Conservation (phyloP, 2,329 filamentous ascomycete species). For the Pseudogymnoascus sp. region DNA sequence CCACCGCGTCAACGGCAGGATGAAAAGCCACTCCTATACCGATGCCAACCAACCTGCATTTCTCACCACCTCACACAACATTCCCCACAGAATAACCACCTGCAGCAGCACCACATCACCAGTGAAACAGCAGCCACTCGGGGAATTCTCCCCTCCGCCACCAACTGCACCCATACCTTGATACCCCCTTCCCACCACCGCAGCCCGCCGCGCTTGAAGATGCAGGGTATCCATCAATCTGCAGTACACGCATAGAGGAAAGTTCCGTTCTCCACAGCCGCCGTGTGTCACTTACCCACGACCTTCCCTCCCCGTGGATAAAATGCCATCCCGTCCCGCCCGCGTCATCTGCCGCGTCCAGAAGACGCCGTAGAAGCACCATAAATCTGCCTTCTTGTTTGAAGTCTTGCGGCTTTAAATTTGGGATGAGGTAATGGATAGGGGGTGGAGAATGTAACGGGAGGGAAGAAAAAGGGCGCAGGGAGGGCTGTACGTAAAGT, state of each 20-base stretch:
- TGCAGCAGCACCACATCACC: background rate
- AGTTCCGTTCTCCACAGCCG: too few relatives aligned
- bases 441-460: background rate
- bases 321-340: too few relatives aligned
- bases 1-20: background rate
- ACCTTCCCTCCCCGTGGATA: too few relatives aligned
- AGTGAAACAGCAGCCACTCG: background rate
- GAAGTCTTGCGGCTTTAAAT: background rate
- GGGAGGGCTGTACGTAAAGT: background rate
- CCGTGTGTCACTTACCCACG: too few relatives aligned
- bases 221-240: too few relatives aligned
- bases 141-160: background rate
- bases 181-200: too few relatives aligned
- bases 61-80: background rate
- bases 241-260: too few relatives aligned
- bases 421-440: background rate
- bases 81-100: background rate
- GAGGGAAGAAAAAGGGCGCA: too few relatives aligned
- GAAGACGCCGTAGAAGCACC: background rate
- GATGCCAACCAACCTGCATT: background rate
- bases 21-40: background rate
- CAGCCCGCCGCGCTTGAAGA: background rate
- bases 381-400: background rate
- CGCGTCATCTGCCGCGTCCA: too few relatives aligned
- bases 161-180: background rate